Conservation (phyloP, 1,139 yeast species). For the Geotrichum bryndzae region DNA sequence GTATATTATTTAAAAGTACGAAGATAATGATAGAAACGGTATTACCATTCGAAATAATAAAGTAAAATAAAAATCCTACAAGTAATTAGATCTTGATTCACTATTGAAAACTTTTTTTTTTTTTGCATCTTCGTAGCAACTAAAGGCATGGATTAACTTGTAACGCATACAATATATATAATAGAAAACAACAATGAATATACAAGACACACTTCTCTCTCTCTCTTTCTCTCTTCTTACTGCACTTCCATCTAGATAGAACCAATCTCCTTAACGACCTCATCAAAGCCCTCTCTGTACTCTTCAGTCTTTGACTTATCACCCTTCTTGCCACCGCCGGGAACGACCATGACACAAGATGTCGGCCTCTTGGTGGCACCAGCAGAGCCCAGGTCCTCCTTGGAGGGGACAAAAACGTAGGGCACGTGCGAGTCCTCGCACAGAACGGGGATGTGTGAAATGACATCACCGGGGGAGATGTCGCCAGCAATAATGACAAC, state of each 20-base stretch:
- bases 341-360: conserved; percentile 94
- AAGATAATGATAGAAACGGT: background rate
- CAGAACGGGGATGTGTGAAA: conserved; percentile 92
- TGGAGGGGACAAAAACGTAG: conserved; percentile 87
- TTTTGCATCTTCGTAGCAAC: background rate
- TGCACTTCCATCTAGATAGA: conserved; percentile 20
- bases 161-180: background rate
- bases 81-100: background rate
- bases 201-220: background rate
- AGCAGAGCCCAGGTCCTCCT: conserved; percentile 96
- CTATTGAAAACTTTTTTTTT: background rate
- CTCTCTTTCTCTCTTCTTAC: background rate
- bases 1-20: background rate
- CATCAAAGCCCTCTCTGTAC: conserved; percentile 89
- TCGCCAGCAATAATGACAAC: conserved; percentile 96
- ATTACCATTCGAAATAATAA: background rate
- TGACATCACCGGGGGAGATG: conserved; percentile 94
- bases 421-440: conserved; percentile 94
- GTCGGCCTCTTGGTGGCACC: conserved; percentile 99
- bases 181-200: conserved; percentile 1
- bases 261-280: conserved; percentile 83
- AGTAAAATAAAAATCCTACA: background rate
- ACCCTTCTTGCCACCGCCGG: conserved; percentile 89
- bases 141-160: background rate
- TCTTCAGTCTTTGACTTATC: conserved; percentile 67